Evolutionary conservation across 2,329 filamentous ascomycete species (phyloP).

Genomic region (Pleoardoris graminearum): DNA sequence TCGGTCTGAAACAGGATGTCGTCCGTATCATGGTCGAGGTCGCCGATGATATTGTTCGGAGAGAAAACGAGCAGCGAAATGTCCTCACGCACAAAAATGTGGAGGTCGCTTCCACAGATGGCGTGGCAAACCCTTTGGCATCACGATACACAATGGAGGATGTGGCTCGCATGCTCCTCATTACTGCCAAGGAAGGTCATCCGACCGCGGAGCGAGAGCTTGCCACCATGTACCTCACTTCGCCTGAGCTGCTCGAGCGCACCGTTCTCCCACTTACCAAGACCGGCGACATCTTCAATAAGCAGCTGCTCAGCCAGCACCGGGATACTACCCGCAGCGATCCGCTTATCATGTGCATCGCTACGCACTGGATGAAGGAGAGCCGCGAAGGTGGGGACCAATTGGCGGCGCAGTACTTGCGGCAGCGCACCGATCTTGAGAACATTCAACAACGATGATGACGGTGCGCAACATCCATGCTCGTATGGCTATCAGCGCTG

Average conservation of each 20-base stretch:
- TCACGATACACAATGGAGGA: conserved; percentile 74
- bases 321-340: conserved; percentile 70
- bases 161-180: conserved; percentile 86
- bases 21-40: conserved; percentile 82
- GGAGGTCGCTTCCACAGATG: conserved; percentile 17
- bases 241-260: conserved; percentile 79
- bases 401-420: conserved; percentile 78
- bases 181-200: conserved; percentile 90
- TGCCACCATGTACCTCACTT: conserved; percentile 88
- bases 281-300: conserved; percentile 87
- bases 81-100: conserved; percentile 37
- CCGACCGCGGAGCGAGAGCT: conserved; percentile 89
- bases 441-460: conserved; percentile 53
- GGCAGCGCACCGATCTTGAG: conserved; percentile 69
- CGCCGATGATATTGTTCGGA: conserved; percentile 68
- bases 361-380: conserved; percentile 96
- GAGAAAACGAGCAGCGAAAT: conserved; percentile 64
- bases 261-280: conserved; percentile 83
- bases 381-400: conserved; percentile 85
- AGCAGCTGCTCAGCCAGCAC: conserved; percentile 72
- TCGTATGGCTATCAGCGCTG: too few relatives aligned
- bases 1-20: conserved; percentile 86
- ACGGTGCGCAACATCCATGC: conserved; percentile 6
- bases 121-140: conserved; percentile 43
- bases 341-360: conserved; percentile 87